Evolutionary conservation across 2,329 filamentous ascomycete species (phyloP), one percentile per base, ranked within the genome.

Genomic region (Colletotrichum phormii): DNA sequence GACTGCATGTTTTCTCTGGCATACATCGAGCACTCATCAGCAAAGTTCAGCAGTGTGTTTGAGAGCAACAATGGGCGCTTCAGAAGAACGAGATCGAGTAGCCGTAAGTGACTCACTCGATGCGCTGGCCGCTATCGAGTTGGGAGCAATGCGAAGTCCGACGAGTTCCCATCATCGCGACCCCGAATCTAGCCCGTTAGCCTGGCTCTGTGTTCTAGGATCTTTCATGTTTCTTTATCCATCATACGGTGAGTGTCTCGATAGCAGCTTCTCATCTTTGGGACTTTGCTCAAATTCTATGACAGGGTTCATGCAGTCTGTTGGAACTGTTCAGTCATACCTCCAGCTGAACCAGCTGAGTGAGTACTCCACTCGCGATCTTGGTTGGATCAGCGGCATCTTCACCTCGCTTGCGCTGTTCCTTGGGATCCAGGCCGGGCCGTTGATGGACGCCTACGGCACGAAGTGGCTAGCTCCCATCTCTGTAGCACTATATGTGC

Each of bases 311-410:
- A 86, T 87, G 80, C 81, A 84, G 60, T 83, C 77, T 71, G 82
- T 88, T 7, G 86, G 86, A n/a, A 83, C 85, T 0, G 77, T 88
- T 0, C 86, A 88, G 73, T 81, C 86, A 55, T 86, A 87, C 61
- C 81, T 87, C 31, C 81, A 81, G 42, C 78, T 78, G 3, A 79
- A 88, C 67, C 86, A 88, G 75, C 80, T 88, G 1, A 77, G 80
- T 0, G 72, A 76, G 8, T 86, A 86, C 72, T 81, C 81, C 4
- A 78, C 83, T 4, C 78, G 84, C 4, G 82, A 88, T 53, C 81
- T 88, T 0, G 86, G 86, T 24, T 88, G 86, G 86, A 87, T 88
- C 64, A 82, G 83, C 0, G 84, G 85, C 1, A 74, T 87, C 4
- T 83, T 86, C 42, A 81, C 84, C 5, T 87, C 86, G 58, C 75